Evolutionary conservation across 108 stramenopile genomes (phyloP), one percentile per base, ranked within the genome.

Genomic region (Halocafeteria seosinensis): DNA sequence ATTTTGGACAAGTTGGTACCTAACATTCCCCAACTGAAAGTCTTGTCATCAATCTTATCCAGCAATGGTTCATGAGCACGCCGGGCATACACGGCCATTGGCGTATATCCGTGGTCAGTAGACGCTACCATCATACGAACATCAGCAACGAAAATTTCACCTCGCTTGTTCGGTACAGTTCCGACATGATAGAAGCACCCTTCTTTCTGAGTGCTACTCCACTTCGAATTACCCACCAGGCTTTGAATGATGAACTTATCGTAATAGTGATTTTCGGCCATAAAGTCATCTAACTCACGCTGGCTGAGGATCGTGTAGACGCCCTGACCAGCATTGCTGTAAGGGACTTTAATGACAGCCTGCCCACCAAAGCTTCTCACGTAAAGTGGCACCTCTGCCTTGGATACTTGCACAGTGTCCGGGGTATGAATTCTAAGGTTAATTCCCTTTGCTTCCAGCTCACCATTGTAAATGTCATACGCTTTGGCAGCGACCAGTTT

Each of bases 1-100:
- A 61, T 30, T 13, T 62, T 58, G 63, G 53, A 58, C 25, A 70
- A 63, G 55, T 70, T 70, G 69, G 69, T 70, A 27, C 69, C 69
- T 11, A 70, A 58, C 62, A 63, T 64, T 53, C 38, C 51, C 69
- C 69, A 70, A 24, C 32, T 33, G 30, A 32, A 17, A 23, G 9
- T 11, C 35, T 6, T n/a, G 62, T 34, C 52, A 34, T 12, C 23
- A 12, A 35, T 34, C 6, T 61, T n/a, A n/a, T 58, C 69, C 34
- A 37, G 17, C 21, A 65, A 58, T 6, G 69, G 64, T 30, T 31
- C 55, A 24, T 11, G 24, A 13, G 66, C 66, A 34, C 66, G 55
- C 31, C 66, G 66, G 5, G 66, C 69, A 37, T 70, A 70, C 6
- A 53, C 61, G 63, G 69, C 62, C 25, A 63, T 17, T 24, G 69